Percentiles rank a stretch among this genome's conserved stretches.
Conservation (phyloP, 2,329 filamentous ascomycete genomes). For the Colletotrichum sp. region DNA sequence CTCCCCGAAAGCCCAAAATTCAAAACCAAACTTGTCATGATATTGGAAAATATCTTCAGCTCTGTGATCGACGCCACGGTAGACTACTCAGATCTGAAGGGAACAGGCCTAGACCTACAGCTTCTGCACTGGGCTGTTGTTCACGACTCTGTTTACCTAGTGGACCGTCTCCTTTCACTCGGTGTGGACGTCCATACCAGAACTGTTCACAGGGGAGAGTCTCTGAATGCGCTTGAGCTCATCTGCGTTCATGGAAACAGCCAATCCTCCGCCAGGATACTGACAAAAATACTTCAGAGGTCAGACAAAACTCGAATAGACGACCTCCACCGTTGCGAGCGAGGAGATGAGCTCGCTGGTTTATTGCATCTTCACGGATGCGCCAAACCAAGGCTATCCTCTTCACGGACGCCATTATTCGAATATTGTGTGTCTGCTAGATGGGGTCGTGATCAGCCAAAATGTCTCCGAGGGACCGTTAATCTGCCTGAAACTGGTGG, state of each 20-base stretch:
- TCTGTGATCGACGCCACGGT: not conserved
- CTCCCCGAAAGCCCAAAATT: not conserved
- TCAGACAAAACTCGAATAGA: not conserved
- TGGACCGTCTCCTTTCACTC: not conserved
- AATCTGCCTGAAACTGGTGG: not conserved
- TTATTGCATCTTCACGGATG: not conserved
- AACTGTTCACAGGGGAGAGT: not conserved
- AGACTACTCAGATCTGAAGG: not conserved
- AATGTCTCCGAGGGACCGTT: too few species aligned
- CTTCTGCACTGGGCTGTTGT: not conserved
- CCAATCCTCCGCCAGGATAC: not conserved
- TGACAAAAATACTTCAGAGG: not conserved
- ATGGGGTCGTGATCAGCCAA: too few species aligned
- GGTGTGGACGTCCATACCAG: not conserved
- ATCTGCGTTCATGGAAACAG: not conserved
- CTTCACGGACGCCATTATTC: not conserved
- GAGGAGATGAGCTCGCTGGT: not conserved
- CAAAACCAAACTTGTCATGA: not conserved
- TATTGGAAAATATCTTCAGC: not conserved
- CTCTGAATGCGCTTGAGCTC: not conserved
- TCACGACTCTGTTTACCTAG: not conserved
- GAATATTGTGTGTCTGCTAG: not conserved
- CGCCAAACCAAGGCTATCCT: not conserved
- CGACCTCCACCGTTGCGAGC: not conserved
- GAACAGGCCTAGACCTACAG: not conserved